phyloP scores from a whole-genome alignment of 768 basidiomycete genomes.

The Neoboletus magnificus region DNA sequence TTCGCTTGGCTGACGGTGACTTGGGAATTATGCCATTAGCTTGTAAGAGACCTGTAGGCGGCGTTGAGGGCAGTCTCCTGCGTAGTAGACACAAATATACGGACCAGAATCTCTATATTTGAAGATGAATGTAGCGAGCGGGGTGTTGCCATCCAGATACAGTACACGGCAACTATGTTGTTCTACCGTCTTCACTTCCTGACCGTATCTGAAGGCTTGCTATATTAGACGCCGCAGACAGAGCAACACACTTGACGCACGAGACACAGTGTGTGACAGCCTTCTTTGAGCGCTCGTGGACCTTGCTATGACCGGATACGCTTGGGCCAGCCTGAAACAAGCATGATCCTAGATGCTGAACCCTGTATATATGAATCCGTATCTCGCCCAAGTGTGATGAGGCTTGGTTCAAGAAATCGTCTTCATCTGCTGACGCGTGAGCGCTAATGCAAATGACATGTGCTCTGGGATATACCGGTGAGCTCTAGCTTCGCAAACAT shows the following conservation, averaged over 20 bases:
- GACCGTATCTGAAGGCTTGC: slow-evolving; percentile 20
- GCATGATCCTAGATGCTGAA: neutral
- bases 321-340: too few species aligned
- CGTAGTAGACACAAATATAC: slow-evolving; percentile 1
- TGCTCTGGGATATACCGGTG: slow-evolving; percentile 21
- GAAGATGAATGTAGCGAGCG: slow-evolving; percentile 28
- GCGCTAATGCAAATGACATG: too few species aligned
- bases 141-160: slow-evolving; percentile 13
- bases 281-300: slow-evolving; percentile 33
- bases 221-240: neutral
- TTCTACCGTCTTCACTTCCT: slow-evolving; percentile 3
- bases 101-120: slow-evolving; percentile 29
- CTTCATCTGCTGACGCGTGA: slow-evolving; percentile 26
- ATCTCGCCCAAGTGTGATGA: slow-evolving; percentile 24
- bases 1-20: slow-evolving; percentile 3
- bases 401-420: slow-evolving; percentile 17
- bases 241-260: slow-evolving; percentile 11
- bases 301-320: slow-evolving; percentile 10
- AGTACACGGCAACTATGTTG: neutral
- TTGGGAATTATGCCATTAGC: slow-evolving; percentile 27
- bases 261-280: slow-evolving; percentile 28
- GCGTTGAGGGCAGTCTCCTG: neutral
- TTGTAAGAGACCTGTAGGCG: slow-evolving; percentile 23
- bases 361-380: slow-evolving; percentile 9
- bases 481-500: slow-evolving; percentile 27